These are phyloP conservation scores for Lunularia cruciata DNA, from an alignment of 225 moss, liverwort and hornwort genomes.

Conservation along the genomic window DNA sequence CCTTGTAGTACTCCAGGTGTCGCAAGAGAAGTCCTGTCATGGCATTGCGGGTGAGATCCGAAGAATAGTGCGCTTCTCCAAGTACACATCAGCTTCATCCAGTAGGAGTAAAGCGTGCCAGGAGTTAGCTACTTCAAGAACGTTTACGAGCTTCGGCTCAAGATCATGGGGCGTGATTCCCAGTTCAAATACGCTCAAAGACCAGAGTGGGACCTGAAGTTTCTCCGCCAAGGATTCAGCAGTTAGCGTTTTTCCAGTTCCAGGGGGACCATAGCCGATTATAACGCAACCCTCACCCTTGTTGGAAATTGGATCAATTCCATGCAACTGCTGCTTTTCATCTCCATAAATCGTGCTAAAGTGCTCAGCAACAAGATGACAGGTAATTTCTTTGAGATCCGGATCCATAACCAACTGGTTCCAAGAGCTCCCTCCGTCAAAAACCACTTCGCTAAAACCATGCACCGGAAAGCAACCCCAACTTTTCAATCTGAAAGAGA, in stretches of 20 bases:
- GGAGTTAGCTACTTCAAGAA: slow-evolving; percentile 36
- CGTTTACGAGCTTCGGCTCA: slow-evolving; percentile 15
- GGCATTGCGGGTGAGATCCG: slow-evolving; percentile 31
- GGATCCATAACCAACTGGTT: slow-evolving; percentile 48
- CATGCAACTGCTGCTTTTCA: background rate
- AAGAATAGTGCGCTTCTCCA: slow-evolving; percentile 31
- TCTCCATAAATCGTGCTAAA: background rate
- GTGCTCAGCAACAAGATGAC: slow-evolving; percentile 32
- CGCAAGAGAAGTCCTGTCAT: slow-evolving; percentile 49
- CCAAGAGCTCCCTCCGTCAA: slow-evolving; percentile 36
- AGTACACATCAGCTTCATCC: slow-evolving; percentile 51
- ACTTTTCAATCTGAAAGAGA: slow-evolving; percentile 39
- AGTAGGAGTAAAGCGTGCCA: slow-evolving; percentile 51
- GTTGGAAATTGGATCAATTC: slow-evolving; percentile 39
- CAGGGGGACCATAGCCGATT: slow-evolving; percentile 50
- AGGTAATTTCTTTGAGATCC: slow-evolving; percentile 29
- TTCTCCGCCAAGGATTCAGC: slow-evolving; percentile 62
- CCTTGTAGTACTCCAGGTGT: slow-evolving; percentile 50
- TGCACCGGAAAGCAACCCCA: slow-evolving; percentile 54
- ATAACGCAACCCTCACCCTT: slow-evolving; percentile 58
- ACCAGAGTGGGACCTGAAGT: slow-evolving; percentile 47
- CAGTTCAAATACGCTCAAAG: slow-evolving; percentile 26
- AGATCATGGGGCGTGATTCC: rapidly evolving
- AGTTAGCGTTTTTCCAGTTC: slow-evolving; percentile 57
- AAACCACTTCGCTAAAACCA: slow-evolving; percentile 47